Percentiles rank a stretch among this genome's conserved stretches.
phyloP scores from a whole-genome alignment of 306 rosid species.

The Sicyos edulis region DNA sequence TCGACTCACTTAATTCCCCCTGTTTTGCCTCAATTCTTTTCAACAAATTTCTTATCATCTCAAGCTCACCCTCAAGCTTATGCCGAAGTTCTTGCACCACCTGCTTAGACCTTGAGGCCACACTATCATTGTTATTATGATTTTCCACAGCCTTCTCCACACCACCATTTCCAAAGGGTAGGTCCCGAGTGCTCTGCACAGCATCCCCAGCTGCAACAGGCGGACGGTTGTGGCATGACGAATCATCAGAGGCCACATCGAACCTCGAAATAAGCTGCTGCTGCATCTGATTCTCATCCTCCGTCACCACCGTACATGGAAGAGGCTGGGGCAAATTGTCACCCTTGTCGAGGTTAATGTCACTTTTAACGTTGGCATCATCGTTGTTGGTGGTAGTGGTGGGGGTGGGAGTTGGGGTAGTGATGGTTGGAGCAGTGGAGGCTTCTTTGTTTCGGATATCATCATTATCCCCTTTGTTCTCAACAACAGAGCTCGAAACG shows the following conservation, averaged over 20 bases:
- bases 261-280: constrained; percentile 27
- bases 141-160: constrained; percentile 28
- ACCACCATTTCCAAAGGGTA: constrained; percentile 44
- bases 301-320: constrained; percentile 16
- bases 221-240: constrained; percentile 31
- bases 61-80: constrained; percentile 72
- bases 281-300: constrained; percentile 37
- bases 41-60: constrained; percentile 53
- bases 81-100: constrained; percentile 47
- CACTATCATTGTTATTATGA: constrained; percentile 33
- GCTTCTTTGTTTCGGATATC: too few species aligned
- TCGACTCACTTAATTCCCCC: constrained; percentile 45
- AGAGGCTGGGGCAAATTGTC: constrained; percentile 27
- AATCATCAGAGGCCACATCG: constrained; percentile 45
- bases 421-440: too few species aligned
- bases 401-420: too few species aligned
- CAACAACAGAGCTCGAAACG: too few species aligned
- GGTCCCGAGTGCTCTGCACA: constrained; percentile 24
- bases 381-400: neutral
- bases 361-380: neutral
- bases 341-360: constrained; percentile 10
- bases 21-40: constrained; percentile 73
- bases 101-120: constrained; percentile 49
- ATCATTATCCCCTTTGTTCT: too few species aligned
- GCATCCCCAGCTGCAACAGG: constrained; percentile 29